These are phyloP conservation scores for Hippophae tibetana DNA, from an alignment of 306 rosid species.

Conservation along the genomic window DNA sequence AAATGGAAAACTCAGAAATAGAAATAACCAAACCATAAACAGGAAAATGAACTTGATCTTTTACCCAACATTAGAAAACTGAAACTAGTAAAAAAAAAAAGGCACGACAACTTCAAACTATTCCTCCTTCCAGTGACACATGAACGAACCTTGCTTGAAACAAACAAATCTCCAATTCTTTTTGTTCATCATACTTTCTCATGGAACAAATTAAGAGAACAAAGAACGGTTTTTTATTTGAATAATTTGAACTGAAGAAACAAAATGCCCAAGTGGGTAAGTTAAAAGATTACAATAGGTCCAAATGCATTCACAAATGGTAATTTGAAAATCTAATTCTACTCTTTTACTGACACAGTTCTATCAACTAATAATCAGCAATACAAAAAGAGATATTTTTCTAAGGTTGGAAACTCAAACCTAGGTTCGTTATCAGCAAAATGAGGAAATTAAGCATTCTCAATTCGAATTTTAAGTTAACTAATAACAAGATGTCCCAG, in stretches of 20 bases:
- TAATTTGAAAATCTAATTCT: too few relatives aligned
- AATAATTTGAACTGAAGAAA: not conserved
- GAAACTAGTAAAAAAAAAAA: too few relatives aligned
- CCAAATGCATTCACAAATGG: not conserved
- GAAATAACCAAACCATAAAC: too few relatives aligned
- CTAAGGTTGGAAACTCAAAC: not conserved
- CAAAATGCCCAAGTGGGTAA: not conserved
- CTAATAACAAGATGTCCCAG: not conserved
- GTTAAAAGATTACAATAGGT: not conserved
- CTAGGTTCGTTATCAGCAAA: not conserved
- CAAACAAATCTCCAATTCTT: not conserved
- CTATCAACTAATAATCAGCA: not conserved
- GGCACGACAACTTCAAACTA: not conserved
- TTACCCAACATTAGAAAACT: too few relatives aligned
- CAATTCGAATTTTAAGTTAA: not conserved
- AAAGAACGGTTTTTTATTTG: not conserved
- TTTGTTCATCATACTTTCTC: not conserved
- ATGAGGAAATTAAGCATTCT: not conserved
- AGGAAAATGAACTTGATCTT: too few relatives aligned
- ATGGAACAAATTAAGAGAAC: not conserved
- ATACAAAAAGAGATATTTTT: not conserved
- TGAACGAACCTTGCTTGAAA: not conserved
- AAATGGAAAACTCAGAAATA: too few relatives aligned
- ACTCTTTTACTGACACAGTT: not conserved
- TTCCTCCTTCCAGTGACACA: not conserved